A percentile compares a stretch with the other conserved stretches of the same genome.
Evolutionary conservation across 2,329 filamentous ascomycete genomes (phyloP).

Genomic region (Endocalyx cinctus): DNA sequence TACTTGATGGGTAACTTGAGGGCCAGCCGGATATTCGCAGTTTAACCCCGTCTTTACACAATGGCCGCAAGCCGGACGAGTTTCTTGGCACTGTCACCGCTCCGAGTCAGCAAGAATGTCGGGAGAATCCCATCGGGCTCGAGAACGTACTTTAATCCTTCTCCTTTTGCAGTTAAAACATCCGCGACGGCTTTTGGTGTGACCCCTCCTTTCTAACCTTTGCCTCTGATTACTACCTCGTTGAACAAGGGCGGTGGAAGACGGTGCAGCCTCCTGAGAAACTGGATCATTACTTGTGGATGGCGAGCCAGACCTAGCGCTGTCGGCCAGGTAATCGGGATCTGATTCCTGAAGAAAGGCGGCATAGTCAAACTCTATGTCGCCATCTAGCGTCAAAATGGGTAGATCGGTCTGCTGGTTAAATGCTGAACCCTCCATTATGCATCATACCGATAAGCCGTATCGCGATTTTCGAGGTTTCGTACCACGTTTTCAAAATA

Average conservation of each 20-base stretch:
- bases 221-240: slow-evolving; percentile 25
- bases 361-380: slow-evolving; percentile 14
- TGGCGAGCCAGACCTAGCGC: slow-evolving; percentile 12
- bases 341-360: slow-evolving; percentile 14
- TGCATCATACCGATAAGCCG: too few species aligned
- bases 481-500: too few species aligned
- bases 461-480: too few species aligned
- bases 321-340: slow-evolving; percentile 9
- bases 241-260: slow-evolving; percentile 7
- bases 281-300: slow-evolving; percentile 9
- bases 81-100: slow-evolving; percentile 55
- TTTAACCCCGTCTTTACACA: slow-evolving; percentile 58
- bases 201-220: slow-evolving; percentile 52
- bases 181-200: slow-evolving; percentile 61
- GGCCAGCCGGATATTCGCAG: slow-evolving; percentile 56
- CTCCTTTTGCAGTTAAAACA: slow-evolving; percentile 65
- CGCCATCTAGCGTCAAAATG: slow-evolving; percentile 12
- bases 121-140: background rate
- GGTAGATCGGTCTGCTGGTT: slow-evolving; percentile 13
- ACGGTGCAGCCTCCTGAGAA: slow-evolving; percentile 5
- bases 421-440: slow-evolving; percentile 16
- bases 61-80: slow-evolving; percentile 57
- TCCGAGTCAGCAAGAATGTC: slow-evolving; percentile 2
- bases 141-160: slow-evolving; percentile 52
- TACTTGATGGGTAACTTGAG: slow-evolving; percentile 48